Base-by-base conservation (phyloP, 139 green algal species). In the Chlamydomonas applanata region DNA sequence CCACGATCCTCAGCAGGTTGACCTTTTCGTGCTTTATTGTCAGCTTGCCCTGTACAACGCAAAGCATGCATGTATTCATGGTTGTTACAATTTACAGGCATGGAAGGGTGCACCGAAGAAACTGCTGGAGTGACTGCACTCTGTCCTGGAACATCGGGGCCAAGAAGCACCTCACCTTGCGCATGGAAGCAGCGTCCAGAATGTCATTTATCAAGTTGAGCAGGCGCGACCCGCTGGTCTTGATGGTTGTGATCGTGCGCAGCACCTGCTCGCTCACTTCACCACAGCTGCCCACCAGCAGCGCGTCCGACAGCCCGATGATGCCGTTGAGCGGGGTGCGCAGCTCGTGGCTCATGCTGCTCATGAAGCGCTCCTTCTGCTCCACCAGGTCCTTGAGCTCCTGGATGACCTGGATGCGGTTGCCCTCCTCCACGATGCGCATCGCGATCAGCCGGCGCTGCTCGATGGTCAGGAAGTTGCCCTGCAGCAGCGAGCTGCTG, bases 351-450 rank as follows among this genome's bases (percentile, higher is more conserved):
- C 62, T 80, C 74, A 90, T 83, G 60, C 60, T 81, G 19, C 24
- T 61, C 68, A 90, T 76, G 85, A 89, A 89, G 13, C 74, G 73
- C 69, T 87, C 89, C 84, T 94, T 94, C 69, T 89, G 83, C 69
- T 91, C 79, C 36, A 89, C 71, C 46, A 81, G 65, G 32, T 82
- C 65, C 65, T 85, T 83, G 19, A 90, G 77, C 78, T 83, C 78
- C 57, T 83, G 59, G n/a, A 83, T 83, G 27, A 77, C 57, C 57
- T 91, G 73, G 46, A 82, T 69, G 19, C 74, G 54, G 71, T 77
- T 80, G 52, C 65, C 40, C 52, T 80, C 81, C 73, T 86, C 81
- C 52, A 86, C 76, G 30, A 83, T 81, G 32, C 73, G 67, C 81
- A 86, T 86, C 2, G 73, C 73, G 0, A 86, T 79, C 17, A 83